Percentiles rank a stretch among this genome's conserved stretches.
Conservation (phyloP, 2,329 filamentous ascomycete species). For the Epichloe amarillans region DNA sequence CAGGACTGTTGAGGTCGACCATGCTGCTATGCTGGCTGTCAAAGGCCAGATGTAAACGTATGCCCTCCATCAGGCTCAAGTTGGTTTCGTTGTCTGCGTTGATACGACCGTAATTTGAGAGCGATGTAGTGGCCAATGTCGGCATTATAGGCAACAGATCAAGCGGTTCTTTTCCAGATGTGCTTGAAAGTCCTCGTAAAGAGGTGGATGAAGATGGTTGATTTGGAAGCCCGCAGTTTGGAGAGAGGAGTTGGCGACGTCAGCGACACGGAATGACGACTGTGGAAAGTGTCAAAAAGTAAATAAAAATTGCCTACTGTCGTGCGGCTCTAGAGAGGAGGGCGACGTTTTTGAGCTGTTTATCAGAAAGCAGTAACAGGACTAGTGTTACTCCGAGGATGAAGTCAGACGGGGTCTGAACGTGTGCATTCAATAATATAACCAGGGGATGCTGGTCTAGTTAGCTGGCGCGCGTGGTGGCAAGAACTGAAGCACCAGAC, state of each 20-base stretch:
- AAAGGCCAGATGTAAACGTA: constrained; percentile 11
- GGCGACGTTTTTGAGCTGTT: no score
- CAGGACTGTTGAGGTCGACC: not conserved
- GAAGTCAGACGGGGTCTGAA: no score
- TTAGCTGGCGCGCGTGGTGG: no score
- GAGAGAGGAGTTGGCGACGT: not conserved
- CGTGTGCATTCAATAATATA: no score
- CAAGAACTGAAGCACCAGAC: no score
- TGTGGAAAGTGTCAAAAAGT: not conserved
- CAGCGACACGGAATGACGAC: not conserved
- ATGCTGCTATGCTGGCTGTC: constrained; percentile 2
- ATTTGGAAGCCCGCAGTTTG: not conserved
- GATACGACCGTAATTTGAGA: constrained; percentile 19
- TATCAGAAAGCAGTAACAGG: no score
- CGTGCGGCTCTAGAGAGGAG: no score
- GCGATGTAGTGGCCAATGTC: constrained; percentile 9
- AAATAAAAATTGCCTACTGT: not conserved
- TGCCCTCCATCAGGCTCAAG: constrained; percentile 16
- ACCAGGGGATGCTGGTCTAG: no score
- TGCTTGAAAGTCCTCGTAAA: not conserved
- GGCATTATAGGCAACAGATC: constrained; percentile 8
- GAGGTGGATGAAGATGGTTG: not conserved
- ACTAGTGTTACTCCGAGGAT: no score
- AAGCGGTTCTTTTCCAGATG: not conserved
- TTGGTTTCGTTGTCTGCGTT: constrained; percentile 24